These are phyloP conservation scores for Furcasterigmium sp. DNA, from an alignment of 2,329 filamentous ascomycete species.

Conservation along the genomic window DNA sequence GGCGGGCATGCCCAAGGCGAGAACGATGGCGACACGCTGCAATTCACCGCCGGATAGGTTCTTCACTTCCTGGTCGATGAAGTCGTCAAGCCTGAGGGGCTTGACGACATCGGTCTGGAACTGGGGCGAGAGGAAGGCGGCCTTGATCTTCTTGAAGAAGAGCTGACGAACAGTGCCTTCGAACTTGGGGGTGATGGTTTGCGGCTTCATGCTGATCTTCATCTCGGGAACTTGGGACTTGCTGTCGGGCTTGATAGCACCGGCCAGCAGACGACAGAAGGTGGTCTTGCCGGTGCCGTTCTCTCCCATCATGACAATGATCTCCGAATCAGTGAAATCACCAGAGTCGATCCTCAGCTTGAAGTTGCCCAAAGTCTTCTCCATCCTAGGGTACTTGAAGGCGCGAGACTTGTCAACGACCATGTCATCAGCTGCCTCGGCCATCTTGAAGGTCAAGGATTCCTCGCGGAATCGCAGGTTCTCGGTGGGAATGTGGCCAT, in stretches of 20 bases:
- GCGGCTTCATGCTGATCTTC: conserved; percentile 99
- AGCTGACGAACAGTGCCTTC: conserved; percentile 93
- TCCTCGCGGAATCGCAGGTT: conserved; percentile 98
- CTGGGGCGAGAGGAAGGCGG: conserved; percentile 90
- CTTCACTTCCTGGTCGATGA: conserved; percentile 99
- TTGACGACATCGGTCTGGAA: conserved; percentile 99
- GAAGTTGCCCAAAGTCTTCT: conserved; percentile 89
- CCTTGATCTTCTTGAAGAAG: conserved; percentile 99
- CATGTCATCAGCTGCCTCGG: conserved; percentile 85
- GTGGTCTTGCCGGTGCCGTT: conserved; percentile 99
- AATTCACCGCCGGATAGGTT: conserved; percentile 98
- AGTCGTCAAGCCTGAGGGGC: conserved; percentile 97
- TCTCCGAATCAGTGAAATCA: conserved; percentile 94
- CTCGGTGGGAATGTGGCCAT: conserved; percentile 96
- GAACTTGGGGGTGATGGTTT: conserved; percentile 98
- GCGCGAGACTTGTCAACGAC: conserved; percentile 76
- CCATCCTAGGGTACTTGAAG: conserved; percentile 85
- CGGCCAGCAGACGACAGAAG: conserved; percentile 94
- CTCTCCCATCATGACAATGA: conserved; percentile 99
- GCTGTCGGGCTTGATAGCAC: conserved; percentile 85
- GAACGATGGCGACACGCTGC: conserved; percentile 96
- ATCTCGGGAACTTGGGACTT: conserved; percentile 77
- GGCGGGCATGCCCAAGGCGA: conserved; percentile 90
- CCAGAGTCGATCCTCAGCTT: conserved; percentile 76
- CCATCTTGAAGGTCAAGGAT: conserved; percentile 90